Conservation (phyloP, 2,329 filamentous ascomycete species). For the Bipolaris bicolor region DNA sequence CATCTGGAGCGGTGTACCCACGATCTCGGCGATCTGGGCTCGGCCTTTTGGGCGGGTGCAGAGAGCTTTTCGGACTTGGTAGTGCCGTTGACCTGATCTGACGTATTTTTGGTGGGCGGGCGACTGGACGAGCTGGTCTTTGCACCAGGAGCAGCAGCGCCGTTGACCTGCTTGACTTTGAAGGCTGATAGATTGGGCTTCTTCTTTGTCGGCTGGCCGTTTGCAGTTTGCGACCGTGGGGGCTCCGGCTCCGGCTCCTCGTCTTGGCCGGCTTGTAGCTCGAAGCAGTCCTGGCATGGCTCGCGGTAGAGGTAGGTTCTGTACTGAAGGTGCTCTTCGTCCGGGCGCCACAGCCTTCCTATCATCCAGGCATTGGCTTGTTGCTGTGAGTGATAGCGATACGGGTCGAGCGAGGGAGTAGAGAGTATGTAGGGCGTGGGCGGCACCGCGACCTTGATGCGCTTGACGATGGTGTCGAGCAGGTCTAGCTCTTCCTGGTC, state of each 20-base stretch:
- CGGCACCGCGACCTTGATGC: conserved; percentile 52
- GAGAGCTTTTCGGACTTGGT: conserved; percentile 29
- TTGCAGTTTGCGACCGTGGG: conserved; percentile 41
- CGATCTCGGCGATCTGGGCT: conserved; percentile 27
- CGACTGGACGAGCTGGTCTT: conserved; percentile 41
- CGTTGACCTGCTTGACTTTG: conserved; percentile 60
- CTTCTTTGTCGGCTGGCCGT: conserved; percentile 58
- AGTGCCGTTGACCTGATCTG: conserved; percentile 34
- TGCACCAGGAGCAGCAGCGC: conserved; percentile 35
- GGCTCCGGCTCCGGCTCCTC: conserved; percentile 56
- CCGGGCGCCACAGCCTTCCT: conserved; percentile 59
- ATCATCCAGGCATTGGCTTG: conserved; percentile 52
- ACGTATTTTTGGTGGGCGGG: conserved; percentile 29
- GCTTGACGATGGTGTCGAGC: conserved; percentile 51
- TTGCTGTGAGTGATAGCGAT: conserved; percentile 52
- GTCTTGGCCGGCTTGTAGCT: conserved; percentile 60
- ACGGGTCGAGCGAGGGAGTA: conserved; percentile 55
- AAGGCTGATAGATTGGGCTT: conserved; percentile 68
- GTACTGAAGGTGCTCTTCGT: conserved; percentile 67
- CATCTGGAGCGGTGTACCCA: conserved; percentile 12
- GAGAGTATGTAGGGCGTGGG: conserved; percentile 55
- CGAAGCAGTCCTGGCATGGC: conserved; percentile 55
- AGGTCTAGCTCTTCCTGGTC: conserved; percentile 48
- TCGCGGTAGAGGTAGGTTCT: conserved; percentile 67
- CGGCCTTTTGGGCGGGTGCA: conserved; percentile 21